These are phyloP conservation scores for Trichoderma sp. DNA, from an alignment of 2,329 filamentous ascomycete species.

Conservation along the genomic window DNA sequence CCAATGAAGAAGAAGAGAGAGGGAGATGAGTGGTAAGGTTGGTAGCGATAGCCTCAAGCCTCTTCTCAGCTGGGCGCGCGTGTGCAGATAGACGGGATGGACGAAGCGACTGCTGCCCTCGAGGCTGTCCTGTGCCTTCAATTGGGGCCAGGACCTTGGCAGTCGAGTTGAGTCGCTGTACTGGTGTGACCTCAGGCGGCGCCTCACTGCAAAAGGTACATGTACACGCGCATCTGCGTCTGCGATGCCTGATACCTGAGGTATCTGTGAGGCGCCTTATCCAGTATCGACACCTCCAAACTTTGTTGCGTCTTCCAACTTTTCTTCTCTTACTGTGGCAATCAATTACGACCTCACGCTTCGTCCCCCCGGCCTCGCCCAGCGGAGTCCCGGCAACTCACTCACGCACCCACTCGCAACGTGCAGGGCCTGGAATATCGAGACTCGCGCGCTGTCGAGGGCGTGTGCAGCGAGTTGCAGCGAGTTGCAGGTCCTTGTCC, in stretches of 20 bases:
- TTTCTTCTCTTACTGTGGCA: not conserved
- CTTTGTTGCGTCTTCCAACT: not conserved
- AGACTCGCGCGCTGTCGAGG: conserved; percentile 6
- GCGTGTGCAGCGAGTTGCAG: conserved; percentile 3
- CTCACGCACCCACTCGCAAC: not conserved
- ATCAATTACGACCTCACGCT: not conserved
- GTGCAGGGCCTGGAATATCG: conserved; percentile 14
- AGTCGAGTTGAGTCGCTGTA: not conserved
- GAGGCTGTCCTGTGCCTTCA: not conserved
- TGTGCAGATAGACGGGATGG: not conserved
- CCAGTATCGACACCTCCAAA: not conserved
- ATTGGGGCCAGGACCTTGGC: not conserved
- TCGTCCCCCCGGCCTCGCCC: not conserved
- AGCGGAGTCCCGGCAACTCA: conserved; percentile 11
- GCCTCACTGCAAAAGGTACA: not conserved
- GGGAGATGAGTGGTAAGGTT: not conserved
- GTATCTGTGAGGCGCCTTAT: not conserved
- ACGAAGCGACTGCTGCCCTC: no score
- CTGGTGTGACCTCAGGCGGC: not conserved
- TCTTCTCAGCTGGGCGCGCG: conserved; percentile 5
- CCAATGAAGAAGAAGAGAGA: not conserved
- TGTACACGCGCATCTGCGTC: not conserved
- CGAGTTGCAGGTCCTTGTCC: not conserved
- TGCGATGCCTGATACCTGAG: not conserved
- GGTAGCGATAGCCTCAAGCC: not conserved